Conservation (phyloP, 371 early-diverging fungal species). For the Rhizopus stolonifer region DNA sequence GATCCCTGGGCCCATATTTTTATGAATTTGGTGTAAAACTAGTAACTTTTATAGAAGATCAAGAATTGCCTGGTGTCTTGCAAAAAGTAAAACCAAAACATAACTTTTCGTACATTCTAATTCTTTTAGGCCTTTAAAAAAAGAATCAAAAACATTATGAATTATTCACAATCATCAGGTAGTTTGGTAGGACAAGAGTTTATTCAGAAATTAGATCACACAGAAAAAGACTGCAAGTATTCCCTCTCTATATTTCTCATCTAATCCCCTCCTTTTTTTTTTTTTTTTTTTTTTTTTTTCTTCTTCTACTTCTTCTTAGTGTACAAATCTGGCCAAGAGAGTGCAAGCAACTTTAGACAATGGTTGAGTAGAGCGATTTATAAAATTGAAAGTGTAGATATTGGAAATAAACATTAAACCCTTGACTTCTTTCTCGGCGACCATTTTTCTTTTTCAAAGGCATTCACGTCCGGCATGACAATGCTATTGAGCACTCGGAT, state of each 20-base stretch:
- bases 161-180: conserved; percentile 37
- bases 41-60: conserved; percentile 31
- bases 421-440: conserved; percentile 7
- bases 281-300: too few species aligned
- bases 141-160: conserved; percentile 38
- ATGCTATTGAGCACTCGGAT: conserved; percentile 36
- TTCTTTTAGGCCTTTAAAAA: conserved; percentile 35
- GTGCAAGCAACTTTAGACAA: conserved; percentile 24
- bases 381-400: conserved; percentile 19
- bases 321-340: conserved; percentile 41
- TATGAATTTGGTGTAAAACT: conserved; percentile 44
- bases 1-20: conserved; percentile 41
- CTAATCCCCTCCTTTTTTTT: too few species aligned
- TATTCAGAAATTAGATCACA: conserved; percentile 45
- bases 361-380: conserved; percentile 32
- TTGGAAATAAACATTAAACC: conserved; percentile 31
- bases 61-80: conserved; percentile 26
- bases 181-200: conserved; percentile 33
- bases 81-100: conserved; percentile 21
- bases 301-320: conserved; percentile 32
- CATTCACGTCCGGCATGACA: conserved; percentile 54
- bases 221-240: conserved; percentile 47
- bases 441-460: conserved; percentile 38
- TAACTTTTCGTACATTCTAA: background rate
- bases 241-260: too few species aligned